These are phyloP conservation scores for Lachancea waltii DNA, from an alignment of 805 yeast species.

Conservation along the genomic window DNA sequence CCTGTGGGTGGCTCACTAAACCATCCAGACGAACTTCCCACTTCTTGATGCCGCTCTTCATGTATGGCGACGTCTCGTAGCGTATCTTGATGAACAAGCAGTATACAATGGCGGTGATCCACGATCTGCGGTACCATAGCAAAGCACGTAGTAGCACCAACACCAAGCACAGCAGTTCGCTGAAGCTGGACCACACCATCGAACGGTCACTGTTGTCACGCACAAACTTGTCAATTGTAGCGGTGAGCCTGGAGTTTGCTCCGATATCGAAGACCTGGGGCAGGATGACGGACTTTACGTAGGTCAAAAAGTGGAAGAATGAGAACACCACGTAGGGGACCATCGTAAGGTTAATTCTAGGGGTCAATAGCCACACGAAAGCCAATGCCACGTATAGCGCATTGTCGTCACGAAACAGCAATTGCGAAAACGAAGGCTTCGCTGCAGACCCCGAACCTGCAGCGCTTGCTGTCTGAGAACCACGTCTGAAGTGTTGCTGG, in stretches of 20 bases:
- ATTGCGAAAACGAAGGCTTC: constrained; percentile 32
- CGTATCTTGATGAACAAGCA: constrained; percentile 66
- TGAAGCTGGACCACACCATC: constrained; percentile 51
- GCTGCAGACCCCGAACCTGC: neutral
- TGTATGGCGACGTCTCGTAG: constrained; percentile 67
- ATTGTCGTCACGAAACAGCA: constrained; percentile 54
- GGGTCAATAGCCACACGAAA: constrained; percentile 49
- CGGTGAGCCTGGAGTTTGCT: constrained; percentile 22
- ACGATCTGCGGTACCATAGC: constrained; percentile 56
- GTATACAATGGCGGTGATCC: constrained; percentile 50
- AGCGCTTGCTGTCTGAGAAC: constrained; percentile 20
- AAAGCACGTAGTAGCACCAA: constrained; percentile 47
- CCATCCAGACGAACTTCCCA: constrained; percentile 65
- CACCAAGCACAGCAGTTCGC: constrained; percentile 43
- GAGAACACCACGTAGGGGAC: constrained; percentile 75
- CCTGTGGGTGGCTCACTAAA: constrained; percentile 43
- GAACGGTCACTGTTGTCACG: constrained; percentile 51
- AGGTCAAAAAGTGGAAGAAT: constrained; percentile 73
- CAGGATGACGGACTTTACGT: constrained; percentile 55
- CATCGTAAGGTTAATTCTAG: constrained; percentile 53
- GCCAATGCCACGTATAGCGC: constrained; percentile 62
- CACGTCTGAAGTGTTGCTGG: constrained; percentile 44
- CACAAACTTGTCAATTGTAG: constrained; percentile 39
- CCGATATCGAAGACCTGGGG: constrained; percentile 43
- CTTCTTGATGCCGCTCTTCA: constrained; percentile 59